phyloP scores from a whole-genome alignment of 768 basidiomycete species.

The Mycena chlorophos region DNA sequence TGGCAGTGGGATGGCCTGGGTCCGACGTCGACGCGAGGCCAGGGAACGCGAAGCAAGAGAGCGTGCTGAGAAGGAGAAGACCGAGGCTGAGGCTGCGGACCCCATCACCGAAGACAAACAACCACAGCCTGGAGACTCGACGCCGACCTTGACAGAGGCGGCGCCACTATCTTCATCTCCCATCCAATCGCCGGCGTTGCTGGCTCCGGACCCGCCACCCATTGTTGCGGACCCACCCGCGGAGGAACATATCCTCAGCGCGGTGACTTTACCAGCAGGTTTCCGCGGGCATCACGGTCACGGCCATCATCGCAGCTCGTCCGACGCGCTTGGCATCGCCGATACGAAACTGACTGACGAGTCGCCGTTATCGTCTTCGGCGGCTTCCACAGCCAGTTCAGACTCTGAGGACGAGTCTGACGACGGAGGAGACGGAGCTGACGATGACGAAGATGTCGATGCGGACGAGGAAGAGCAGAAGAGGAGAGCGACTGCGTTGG shows the following conservation, averaged over 20 bases:
- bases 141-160: neutral
- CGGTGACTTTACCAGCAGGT: slow-evolving; percentile 37
- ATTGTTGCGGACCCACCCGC: slow-evolving; percentile 1
- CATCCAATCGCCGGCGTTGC: neutral
- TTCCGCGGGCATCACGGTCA: slow-evolving; percentile 28
- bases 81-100: slow-evolving; percentile 11
- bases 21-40: slow-evolving; percentile 60
- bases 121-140: neutral
- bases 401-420: slow-evolving; percentile 9
- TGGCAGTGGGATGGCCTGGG: slow-evolving; percentile 86
- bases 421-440: slow-evolving; percentile 3
- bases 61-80: slow-evolving; percentile 40
- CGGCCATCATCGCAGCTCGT: slow-evolving; percentile 22
- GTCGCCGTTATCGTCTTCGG: neutral
- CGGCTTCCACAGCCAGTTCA: neutral
- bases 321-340: slow-evolving; percentile 15
- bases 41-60: slow-evolving; percentile 53
- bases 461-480: slow-evolving; percentile 21
- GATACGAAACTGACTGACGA: neutral
- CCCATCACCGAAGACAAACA: slow-evolving; percentile 1
- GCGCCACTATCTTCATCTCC: neutral
- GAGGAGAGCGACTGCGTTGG: slow-evolving; percentile 11
- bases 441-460: slow-evolving; percentile 21
- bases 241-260: slow-evolving; percentile 34
- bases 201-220: neutral